These are phyloP conservation scores for Somion occarium DNA, from an alignment of 1,284 basidiomycete genomes.

Conservation along the genomic window DNA sequence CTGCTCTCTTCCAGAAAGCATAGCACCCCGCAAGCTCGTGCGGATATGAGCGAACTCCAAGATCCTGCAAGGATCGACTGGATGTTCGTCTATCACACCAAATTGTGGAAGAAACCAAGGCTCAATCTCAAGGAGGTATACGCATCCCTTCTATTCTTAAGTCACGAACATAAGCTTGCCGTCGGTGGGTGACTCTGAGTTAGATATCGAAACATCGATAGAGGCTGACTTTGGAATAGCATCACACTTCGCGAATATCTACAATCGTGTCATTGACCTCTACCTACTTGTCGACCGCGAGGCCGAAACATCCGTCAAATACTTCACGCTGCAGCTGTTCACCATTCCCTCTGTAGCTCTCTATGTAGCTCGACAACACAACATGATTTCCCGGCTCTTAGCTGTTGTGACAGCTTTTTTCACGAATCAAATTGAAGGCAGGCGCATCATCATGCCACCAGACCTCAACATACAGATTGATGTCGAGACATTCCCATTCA, in stretches of 20 bases:
- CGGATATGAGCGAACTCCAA: slow-evolving; percentile 44
- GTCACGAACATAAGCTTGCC: slow-evolving; percentile 71
- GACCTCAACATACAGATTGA: slow-evolving; percentile 49
- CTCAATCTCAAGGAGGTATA: slow-evolving; percentile 80
- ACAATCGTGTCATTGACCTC: slow-evolving; percentile 83
- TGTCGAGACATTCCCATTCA: slow-evolving; percentile 82
- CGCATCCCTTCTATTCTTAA: slow-evolving; percentile 71
- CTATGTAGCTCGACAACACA: slow-evolving; percentile 73
- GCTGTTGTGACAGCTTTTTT: slow-evolving; percentile 85
- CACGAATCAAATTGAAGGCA: slow-evolving; percentile 75
- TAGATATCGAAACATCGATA: slow-evolving; percentile 5
- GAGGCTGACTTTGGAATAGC: slow-evolving; percentile 39
- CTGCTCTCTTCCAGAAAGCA: slow-evolving; percentile 55
- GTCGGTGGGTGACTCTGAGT: slow-evolving; percentile 49
- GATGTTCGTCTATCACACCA: slow-evolving; percentile 74
- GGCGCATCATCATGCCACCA: slow-evolving; percentile 56
- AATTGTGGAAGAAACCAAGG: slow-evolving; percentile 82
- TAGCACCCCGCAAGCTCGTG: slow-evolving; percentile 24
- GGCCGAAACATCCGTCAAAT: slow-evolving; percentile 89
- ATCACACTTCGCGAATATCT: slow-evolving; percentile 79
- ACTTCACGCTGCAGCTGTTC: slow-evolving; percentile 87
- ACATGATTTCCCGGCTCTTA: slow-evolving; percentile 73
- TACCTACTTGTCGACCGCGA: slow-evolving; percentile 91
- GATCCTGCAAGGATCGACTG: slow-evolving; percentile 65
- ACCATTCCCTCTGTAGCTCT: slow-evolving; percentile 82